Base-by-base conservation (phyloP, 1,284 basidiomycete genomes). In the Ceratobasidium sp. region DNA sequence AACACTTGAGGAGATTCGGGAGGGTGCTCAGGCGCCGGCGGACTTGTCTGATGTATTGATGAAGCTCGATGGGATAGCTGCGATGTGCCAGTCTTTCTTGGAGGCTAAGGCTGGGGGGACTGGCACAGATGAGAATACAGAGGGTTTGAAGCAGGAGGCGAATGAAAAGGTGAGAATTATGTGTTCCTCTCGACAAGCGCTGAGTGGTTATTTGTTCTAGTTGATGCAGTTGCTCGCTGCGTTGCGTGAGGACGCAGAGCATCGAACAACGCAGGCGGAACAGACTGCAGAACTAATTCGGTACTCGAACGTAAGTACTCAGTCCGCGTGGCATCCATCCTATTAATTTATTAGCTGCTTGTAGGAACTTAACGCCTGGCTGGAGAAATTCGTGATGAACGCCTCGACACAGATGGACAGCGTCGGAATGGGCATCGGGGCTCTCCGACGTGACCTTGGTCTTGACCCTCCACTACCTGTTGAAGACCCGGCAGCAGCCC, bases 331-430 rank as follows among this genome's bases (percentile, higher is more conserved):
- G n/a, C n/a, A n/a, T n/a, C n/a, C n/a, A n/a, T n/a, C n/a, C n/a
- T n/a, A n/a, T n/a, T n/a, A n/a, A n/a, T n/a, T n/a, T n/a, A n/a
- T n/a, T n/a, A 64, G 14, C 47, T 27, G 15, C 59, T 6, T 31
- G 8, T 44, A 71, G 67, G 91, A 83, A 54, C 79, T 84, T 15
- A 84, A 84, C 77, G 45, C 73, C 5, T 96, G 94, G 94, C 86
- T 96, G 36, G 93, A 94, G 78, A 85, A 89, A 2, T 94, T 95
- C 80, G 92, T 94, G 50, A 88, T 89, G 57, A 90, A 90, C 69
- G 90, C 91, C 8, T 90, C 90, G 0, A 86, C 86, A 19, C 91
- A 94, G 76, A 89, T 93, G 33, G 88, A 91, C 79, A 83, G 83
- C 33, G 85, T 94, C 45, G 87, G 89, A 8, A 83, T 84, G 24